Evolutionary conservation across 768 basidiomycete species (phyloP), one percentile per base, ranked within the genome.

Genomic region (Hericium rajendrae): DNA sequence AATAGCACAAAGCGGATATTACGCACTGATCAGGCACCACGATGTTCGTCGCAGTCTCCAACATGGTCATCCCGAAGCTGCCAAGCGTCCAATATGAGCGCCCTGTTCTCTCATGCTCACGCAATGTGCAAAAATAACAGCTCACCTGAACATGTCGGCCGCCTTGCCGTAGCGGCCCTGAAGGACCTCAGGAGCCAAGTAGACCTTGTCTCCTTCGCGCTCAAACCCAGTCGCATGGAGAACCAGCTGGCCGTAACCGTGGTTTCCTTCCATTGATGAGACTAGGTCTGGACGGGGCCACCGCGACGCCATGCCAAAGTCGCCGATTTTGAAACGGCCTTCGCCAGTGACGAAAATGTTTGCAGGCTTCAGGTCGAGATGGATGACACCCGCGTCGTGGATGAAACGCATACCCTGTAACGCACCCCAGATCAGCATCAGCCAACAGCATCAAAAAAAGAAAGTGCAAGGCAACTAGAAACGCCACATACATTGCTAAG

Each of bases 251-350:
- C 53, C 8, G 43, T 24, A 15, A 54, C 54, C 51, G 55, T 46
- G 1, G 54, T 55, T 48, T 51, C 55, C 48, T 60, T 53, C 15
- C 18, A 54, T 63, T 12, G 59, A 64, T 51, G 64, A 63, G 16
- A 65, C 49, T 49, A 75, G 66, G 16, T 68, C 68, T 0, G 76
- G 73, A 40, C 93, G 76, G 0, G 93, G 92, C 88, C 91, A 94
- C 54, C 92, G 65, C 6, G 91, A 91, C n/a, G 95, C 94, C 85
- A 99, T 93, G 9, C 97, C 97, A 74, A 98, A 97, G 70, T 99
- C 97, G 8, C 95, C 95, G 69, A 99, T 93, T 74, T 92, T 93
- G 74, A 99, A 87, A 48, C 87, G 81, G 1, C 97, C 97, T 46
- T 85, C 80, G 8, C 77, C 76, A 10, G 91, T 93, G 64, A 99